Evolutionary conservation across 805 yeast species (phyloP).

Genomic region (Spathaspora passalidarum): DNA sequence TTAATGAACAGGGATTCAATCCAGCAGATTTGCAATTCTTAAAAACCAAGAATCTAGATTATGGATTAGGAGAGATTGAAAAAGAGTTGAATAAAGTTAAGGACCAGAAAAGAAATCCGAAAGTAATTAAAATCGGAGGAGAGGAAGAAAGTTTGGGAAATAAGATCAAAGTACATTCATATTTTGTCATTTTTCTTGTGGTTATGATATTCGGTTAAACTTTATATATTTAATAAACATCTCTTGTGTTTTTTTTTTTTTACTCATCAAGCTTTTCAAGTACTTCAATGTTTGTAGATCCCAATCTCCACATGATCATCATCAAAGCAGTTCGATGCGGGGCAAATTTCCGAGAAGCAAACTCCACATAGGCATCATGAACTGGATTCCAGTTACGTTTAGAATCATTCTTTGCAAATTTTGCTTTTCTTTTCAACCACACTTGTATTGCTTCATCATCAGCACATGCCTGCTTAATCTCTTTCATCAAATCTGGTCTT

Average conservation of each 20-base stretch:
- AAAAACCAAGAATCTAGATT: constrained; percentile 24
- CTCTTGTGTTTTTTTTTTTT: too few species aligned
- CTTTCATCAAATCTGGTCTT: constrained; percentile 47
- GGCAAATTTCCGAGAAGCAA: constrained; percentile 53
- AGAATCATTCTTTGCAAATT: constrained; percentile 31
- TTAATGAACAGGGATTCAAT: constrained; percentile 25
- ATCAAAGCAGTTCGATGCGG: constrained; percentile 71
- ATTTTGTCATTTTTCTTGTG: constrained; percentile 5
- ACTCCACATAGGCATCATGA: constrained; percentile 56
- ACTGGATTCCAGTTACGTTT: constrained; percentile 65
- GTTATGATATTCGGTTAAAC: constrained; percentile 1
- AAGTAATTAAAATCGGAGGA: constrained; percentile 28
- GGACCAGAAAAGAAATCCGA: constrained; percentile 11
- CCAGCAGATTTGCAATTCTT: constrained; percentile 26
- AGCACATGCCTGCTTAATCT: constrained; percentile 34
- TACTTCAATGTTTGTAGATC: constrained; percentile 55
- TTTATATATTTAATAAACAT: not conserved
- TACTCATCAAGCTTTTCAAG: constrained; percentile 20
- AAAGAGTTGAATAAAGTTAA: constrained; percentile 30
- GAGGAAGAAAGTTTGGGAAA: constrained; percentile 13
- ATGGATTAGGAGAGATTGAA: constrained; percentile 38
- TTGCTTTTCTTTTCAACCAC: constrained; percentile 34
- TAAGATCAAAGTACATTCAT: not conserved
- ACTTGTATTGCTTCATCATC: constrained; percentile 31
- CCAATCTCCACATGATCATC: constrained; percentile 71